Percentiles rank a stretch among this genome's conserved stretches.
Evolutionary conservation across 2,329 filamentous ascomycete species (phyloP).

Genomic region (Grosmannia serpens): DNA sequence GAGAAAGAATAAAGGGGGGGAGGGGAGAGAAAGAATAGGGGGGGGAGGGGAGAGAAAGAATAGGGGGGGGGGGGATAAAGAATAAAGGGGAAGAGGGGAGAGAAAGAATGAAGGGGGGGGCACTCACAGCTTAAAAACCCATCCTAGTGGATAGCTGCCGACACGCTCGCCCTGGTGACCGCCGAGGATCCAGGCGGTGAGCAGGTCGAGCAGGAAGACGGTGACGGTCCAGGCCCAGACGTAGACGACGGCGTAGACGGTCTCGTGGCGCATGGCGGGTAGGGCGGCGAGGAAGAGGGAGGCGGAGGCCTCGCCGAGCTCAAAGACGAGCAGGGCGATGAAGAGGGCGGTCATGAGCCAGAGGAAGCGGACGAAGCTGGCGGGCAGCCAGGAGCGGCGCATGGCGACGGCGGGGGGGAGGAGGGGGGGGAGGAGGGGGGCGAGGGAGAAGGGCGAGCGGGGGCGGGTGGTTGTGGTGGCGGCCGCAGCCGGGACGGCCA

Average conservation of each 20-base stretch:
- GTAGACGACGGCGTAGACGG: slow-evolving; percentile 55
- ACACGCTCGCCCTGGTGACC: slow-evolving; percentile 55
- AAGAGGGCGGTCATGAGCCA: slow-evolving; percentile 57
- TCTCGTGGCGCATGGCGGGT: slow-evolving; percentile 41
- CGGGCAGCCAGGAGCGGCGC: slow-evolving; percentile 46
- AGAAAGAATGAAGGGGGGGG: too few relatives aligned
- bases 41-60: too few relatives aligned
- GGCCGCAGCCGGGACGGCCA: too few relatives aligned
- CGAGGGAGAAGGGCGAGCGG: too few relatives aligned
- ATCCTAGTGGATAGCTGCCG: slow-evolving; percentile 58
- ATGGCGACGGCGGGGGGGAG: slow-evolving; percentile 24
- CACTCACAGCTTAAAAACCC: slow-evolving; percentile 56
- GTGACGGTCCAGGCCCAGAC: slow-evolving; percentile 61
- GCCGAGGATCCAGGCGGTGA: slow-evolving; percentile 57
- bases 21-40: too few relatives aligned
- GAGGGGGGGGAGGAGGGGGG: slow-evolving; percentile 10
- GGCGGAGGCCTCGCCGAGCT: slow-evolving; percentile 56
- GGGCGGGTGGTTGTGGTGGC: too few relatives aligned
- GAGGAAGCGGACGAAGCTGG: slow-evolving; percentile 56
- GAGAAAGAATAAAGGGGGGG: too few relatives aligned
- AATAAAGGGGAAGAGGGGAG: too few relatives aligned
- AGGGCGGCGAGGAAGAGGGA: slow-evolving; percentile 57
- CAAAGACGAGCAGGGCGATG: slow-evolving; percentile 53
- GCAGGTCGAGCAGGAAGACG: slow-evolving; percentile 50
- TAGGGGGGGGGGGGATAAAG: too few relatives aligned